Evolutionary conservation across 2,329 filamentous ascomycete species (phyloP).

Genomic region (Fusarium subtropicale): DNA sequence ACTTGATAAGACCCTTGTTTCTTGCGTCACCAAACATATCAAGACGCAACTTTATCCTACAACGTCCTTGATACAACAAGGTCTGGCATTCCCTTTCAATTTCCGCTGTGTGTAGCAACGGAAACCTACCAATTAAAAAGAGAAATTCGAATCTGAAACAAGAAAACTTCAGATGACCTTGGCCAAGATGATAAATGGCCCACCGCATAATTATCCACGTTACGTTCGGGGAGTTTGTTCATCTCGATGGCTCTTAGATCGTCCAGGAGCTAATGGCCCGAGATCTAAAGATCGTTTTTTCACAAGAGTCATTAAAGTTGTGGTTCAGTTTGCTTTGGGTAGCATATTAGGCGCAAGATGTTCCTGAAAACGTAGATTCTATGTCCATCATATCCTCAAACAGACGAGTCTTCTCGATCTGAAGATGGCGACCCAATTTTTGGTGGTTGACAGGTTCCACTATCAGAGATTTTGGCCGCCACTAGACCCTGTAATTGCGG

Average conservation of each 20-base stretch:
- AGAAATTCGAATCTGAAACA: neutral
- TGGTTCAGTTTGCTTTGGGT: neutral
- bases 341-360: neutral
- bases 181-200: neutral
- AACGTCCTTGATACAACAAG: neutral
- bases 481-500: neutral
- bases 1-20: neutral
- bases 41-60: neutral
- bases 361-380: neutral
- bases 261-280: neutral
- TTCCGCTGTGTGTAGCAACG: neutral
- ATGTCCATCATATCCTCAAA: conserved; percentile 4
- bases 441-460: conserved; percentile 7
- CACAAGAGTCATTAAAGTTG: neutral
- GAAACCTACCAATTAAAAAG: neutral
- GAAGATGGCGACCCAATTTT: conserved; percentile 4
- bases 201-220: neutral
- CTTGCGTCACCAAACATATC: neutral
- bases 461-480: conserved; percentile 1
- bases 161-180: neutral
- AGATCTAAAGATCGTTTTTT: neutral
- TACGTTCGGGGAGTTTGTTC: neutral
- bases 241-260: neutral
- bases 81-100: neutral
- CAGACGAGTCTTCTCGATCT: conserved; percentile 3